Evolutionary conservation across 1,139 yeast species (phyloP), one percentile per base, ranked within the genome.

Genomic region (Scheffersomyces parashehatae): DNA sequence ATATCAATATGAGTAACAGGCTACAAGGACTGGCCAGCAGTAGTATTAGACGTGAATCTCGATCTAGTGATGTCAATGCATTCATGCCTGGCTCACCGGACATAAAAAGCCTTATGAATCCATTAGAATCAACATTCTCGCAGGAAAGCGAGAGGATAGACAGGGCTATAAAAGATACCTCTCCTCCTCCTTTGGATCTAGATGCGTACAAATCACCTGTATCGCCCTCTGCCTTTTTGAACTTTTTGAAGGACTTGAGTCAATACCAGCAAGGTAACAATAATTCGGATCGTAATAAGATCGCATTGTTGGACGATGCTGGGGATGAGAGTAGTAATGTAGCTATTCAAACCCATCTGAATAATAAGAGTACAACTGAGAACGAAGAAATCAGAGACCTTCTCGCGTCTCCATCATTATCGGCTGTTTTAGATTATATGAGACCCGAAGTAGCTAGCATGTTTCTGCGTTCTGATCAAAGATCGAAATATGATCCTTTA

Each of bases 151-250:
- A 36, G 7, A 26, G 16, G 10, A 36, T 29, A 6, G 31, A 31
- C 14, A 15, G 30, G 12, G 31, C 30, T 15, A 20, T 39, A 20
- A 28, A 26, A 9, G 46, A 42, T 4, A 34, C 32, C 12, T 42
- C 49, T 9, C 48, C 48, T 14, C 49, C 51, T 14, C 51, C 51
- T 13, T 33, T 47, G n/a, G 50, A 44, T 10, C 20, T 50, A 9
- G 50, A 46, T 9, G 20, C 37, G 7, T 28, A n/a, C 11, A 29
- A 16, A 28, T 28, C 35, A 14, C 35, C 35, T 31, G 35, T 31
- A 0, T 54, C 63, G 0, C 64, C 65, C 5, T 43, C 58, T 0
- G 50, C 53, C 7, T 60, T 60, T 33, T 40, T 61, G 30, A 50
- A 48, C 38, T 54, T 60, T 29, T 43, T 62, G 20, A 55, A 53